Conservation (phyloP, 73 alveolate genomes). For the Paramecium primaurelia region DNA sequence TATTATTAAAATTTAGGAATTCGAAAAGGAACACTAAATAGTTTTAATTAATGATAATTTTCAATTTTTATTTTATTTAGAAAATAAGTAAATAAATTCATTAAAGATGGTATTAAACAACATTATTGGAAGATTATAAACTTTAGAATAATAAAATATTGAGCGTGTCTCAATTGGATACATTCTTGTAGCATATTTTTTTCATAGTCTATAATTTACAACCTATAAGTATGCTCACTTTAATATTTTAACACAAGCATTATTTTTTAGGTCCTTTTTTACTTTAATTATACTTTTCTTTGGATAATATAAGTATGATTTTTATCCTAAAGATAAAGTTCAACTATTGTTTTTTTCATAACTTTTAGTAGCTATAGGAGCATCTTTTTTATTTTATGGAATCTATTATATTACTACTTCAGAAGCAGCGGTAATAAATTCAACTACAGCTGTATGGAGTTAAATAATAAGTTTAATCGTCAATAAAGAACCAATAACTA, state of each 20-base stretch:
- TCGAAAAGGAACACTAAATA: not conserved
- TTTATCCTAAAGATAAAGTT: not conserved
- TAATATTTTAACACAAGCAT: not conserved
- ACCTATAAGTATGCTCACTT: not conserved
- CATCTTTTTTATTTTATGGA: not conserved
- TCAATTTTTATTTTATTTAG: not conserved
- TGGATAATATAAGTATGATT: not conserved
- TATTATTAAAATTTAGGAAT: not conserved
- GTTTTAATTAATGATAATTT: not conserved
- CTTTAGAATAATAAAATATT: not conserved
- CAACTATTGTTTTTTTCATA: not conserved
- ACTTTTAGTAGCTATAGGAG: not conserved
- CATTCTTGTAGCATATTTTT: not conserved
- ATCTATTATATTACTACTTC: not conserved
- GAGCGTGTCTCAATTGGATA: not conserved
- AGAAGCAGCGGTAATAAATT: not conserved
- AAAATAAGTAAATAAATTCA: not conserved
- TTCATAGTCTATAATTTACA: not conserved
- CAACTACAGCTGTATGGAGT: not conserved
- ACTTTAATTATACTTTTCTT: not conserved
- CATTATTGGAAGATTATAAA: not conserved
- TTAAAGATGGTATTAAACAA: not conserved
- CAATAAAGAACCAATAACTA: not conserved
- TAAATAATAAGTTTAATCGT: not conserved
- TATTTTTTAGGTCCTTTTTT: not conserved